phyloP scores from a whole-genome alignment of 1,284 basidiomycete species.

The Malassezia furfur region DNA sequence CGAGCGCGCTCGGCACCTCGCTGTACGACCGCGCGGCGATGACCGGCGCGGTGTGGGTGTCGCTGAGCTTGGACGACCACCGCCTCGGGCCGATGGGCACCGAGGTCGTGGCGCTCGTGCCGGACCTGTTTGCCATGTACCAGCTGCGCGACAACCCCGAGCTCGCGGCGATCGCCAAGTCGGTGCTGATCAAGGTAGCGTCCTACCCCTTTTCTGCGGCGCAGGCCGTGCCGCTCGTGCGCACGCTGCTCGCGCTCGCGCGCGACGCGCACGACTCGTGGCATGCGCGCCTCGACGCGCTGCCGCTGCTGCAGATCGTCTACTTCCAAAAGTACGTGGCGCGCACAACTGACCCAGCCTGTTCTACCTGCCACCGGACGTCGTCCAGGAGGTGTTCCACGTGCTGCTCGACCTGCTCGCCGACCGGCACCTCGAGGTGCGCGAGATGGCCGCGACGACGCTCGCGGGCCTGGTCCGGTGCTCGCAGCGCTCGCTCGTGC shows the following conservation, averaged over 20 bases:
- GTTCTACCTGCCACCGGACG: constrained; percentile 27
- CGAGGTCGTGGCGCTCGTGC: constrained; percentile 37
- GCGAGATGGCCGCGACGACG: constrained; percentile 51
- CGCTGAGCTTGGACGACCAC: constrained; percentile 42
- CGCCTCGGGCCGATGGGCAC: constrained; percentile 32
- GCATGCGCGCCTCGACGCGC: constrained; percentile 36
- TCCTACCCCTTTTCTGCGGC: constrained; percentile 31
- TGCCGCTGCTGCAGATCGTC: constrained; percentile 43
- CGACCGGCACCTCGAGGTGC: constrained; percentile 42
- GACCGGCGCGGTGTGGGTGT: constrained; percentile 40
- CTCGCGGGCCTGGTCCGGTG: constrained; percentile 82
- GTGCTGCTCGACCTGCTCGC: constrained; percentile 33
- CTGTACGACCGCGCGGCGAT: constrained; percentile 39
- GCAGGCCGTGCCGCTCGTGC: constrained; percentile 26
- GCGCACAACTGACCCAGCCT: constrained; percentile 10
- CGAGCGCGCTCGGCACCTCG: constrained; percentile 48
- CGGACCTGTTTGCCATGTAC: constrained; percentile 42
- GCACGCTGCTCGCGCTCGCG: constrained; percentile 29
- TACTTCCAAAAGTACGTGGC: constrained; percentile 38
- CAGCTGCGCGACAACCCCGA: constrained; percentile 46
- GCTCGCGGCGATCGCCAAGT: constrained; percentile 28
- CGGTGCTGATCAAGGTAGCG: constrained; percentile 35
- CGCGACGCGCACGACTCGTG: constrained; percentile 34
- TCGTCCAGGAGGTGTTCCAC: constrained; percentile 29
- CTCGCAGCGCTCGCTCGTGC: constrained; percentile 78